These are phyloP conservation scores for Chrysanthemum seticuspe DNA, from an alignment of 129 eudicot species.

Conservation along the genomic window DNA sequence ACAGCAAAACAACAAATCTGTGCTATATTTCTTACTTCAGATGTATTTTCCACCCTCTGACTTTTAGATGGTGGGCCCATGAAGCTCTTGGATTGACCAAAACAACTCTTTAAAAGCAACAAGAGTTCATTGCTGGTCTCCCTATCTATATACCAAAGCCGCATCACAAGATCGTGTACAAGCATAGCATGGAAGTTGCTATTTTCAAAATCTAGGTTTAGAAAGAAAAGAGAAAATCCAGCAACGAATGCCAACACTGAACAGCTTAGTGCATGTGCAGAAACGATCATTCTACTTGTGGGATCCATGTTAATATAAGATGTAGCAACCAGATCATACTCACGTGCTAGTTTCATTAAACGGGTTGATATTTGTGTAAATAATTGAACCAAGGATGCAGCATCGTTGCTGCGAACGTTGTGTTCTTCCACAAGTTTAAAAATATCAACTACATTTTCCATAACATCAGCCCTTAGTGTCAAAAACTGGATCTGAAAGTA, in stretches of 20 bases:
- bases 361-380: constrained; percentile 41
- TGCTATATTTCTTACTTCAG: constrained; percentile 38
- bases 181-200: constrained; percentile 38
- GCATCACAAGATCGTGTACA: constrained; percentile 49
- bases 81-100: constrained; percentile 31
- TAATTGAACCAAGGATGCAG: constrained; percentile 31
- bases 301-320: constrained; percentile 58
- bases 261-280: constrained; percentile 67
- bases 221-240: constrained; percentile 47
- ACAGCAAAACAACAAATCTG: constrained; percentile 48
- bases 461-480: constrained; percentile 46
- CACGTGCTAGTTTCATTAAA: constrained; percentile 51
- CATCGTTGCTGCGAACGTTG: constrained; percentile 23
- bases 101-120: constrained; percentile 41
- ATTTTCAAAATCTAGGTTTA: constrained; percentile 19
- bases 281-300: constrained; percentile 44
- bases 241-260: constrained; percentile 74
- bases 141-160: constrained; percentile 49
- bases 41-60: constrained; percentile 29
- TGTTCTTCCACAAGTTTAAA: constrained; percentile 35
- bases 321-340: constrained; percentile 58
- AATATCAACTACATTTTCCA: constrained; percentile 47
- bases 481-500: constrained; percentile 72
- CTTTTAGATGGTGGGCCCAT: constrained; percentile 24
- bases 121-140: constrained; percentile 50